Evolutionary conservation across 106 monocot genomes (phyloP), one percentile per base, ranked within the genome.

Genomic region (Acanthochlamys bracteata): DNA sequence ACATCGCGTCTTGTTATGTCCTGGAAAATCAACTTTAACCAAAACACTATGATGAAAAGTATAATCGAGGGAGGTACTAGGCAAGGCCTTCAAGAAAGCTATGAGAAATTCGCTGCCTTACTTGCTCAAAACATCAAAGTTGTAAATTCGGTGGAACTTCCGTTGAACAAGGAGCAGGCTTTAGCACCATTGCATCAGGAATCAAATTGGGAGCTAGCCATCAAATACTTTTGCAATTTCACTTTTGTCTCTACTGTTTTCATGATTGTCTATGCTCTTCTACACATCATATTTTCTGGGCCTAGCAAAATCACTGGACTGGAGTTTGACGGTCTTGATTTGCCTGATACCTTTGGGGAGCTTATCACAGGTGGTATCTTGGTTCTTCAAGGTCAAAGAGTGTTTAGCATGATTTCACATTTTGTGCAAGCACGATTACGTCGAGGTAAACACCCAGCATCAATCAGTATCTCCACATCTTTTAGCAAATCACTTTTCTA

Each of bases 261-360:
- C 25, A 71, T 86, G 59, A 67, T 22, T 11, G 19, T 81, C 0
- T 84, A 81, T 66, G 62, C 84, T 67, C 25, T 83, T 61, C 2
- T 66, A 1, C 91, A 91, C 66, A 81, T 91, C 60, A n/a, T 84
- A 10, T 24, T 86, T 24, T 78, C 76, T 0, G 17, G n/a, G 7
- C 60, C 43, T 61, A 53, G 70, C 17, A 49, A 20, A 41, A 26
- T 41, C 22, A 42, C 68, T 16, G 86, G 86, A 4, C 68, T 86
- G 41, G 86, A 91, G 63, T 86, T 91, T 21, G 9, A 25, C 52
- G 81, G 86, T 53, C 65, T 91, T 20, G 91, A 91, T 76, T 66
- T 91, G 68, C 91, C 91, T 2, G 86, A 91, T 33, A 59, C 81
- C 12, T 68, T 86, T 40, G 71, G 78, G 21, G 86, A 91, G 66